phyloP scores from a whole-genome alignment of 345 rosid genomes.

The Odontarrhena argentea region DNA sequence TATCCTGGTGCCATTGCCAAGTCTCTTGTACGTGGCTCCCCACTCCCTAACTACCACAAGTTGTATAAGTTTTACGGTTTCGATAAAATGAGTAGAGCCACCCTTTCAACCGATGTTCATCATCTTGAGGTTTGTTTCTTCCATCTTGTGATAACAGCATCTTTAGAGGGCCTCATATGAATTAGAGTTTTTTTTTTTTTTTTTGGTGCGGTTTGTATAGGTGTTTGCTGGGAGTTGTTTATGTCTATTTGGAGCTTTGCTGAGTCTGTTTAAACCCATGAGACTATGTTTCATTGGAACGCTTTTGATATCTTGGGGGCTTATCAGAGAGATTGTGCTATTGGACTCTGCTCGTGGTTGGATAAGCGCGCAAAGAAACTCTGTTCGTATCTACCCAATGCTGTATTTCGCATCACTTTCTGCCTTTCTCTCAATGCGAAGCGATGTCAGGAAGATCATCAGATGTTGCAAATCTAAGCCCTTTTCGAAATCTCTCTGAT shows the following conservation, averaged over 20 bases:
- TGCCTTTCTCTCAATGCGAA: constrained; percentile 65
- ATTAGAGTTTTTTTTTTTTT: not conserved
- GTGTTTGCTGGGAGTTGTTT: constrained; percentile 79
- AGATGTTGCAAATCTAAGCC: constrained; percentile 43
- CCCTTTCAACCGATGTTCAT: constrained; percentile 46
- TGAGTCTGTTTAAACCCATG: constrained; percentile 50
- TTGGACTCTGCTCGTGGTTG: constrained; percentile 23
- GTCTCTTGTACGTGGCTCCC: constrained; percentile 39
- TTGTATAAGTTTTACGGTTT: constrained; percentile 48
- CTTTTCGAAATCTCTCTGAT: constrained; percentile 17
- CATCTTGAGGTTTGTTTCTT: constrained; percentile 61
- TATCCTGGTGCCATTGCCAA: constrained; percentile 73
- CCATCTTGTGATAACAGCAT: not conserved
- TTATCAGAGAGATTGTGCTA: constrained; percentile 47
- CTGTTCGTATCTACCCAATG: constrained; percentile 47
- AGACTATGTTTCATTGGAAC: constrained; percentile 69
- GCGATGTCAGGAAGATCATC: constrained; percentile 61
- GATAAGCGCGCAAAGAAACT: constrained; percentile 17
- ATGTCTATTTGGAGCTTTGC: constrained; percentile 67
- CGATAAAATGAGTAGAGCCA: constrained; percentile 24
- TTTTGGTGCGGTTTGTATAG: constrained; percentile 36
- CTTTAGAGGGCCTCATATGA: not conserved
- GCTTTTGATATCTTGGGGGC: constrained; percentile 67
- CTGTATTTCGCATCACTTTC: constrained; percentile 52
- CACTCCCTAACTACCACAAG: constrained; percentile 46